Percentiles rank a stretch among this genome's conserved stretches.
phyloP scores from a whole-genome alignment of 257 asterid species.

The Nicotiana otophora region DNA sequence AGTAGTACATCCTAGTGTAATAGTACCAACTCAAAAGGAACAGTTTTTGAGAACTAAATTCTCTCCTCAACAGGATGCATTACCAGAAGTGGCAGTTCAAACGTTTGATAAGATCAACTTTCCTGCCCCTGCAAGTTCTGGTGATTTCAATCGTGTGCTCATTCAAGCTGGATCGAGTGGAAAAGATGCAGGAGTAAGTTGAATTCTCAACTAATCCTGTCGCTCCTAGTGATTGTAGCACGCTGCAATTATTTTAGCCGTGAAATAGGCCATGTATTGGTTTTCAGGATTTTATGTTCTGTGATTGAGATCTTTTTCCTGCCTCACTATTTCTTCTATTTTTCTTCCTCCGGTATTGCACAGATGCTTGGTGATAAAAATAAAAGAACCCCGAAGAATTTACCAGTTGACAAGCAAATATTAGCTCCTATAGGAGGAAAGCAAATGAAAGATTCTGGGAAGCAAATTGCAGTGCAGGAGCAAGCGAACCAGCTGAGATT shows the following conservation, averaged over 20 bases:
- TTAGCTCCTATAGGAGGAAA: not conserved
- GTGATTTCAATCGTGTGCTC: not conserved
- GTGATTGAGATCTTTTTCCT: not conserved
- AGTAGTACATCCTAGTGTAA: not conserved
- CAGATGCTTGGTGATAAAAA: not conserved
- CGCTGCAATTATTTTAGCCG: not conserved
- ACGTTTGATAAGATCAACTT: not conserved
- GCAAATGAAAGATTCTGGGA: not conserved
- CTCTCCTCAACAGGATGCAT: conserved; percentile 1
- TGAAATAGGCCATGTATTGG: not conserved
- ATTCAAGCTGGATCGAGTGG: not conserved
- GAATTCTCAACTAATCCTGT: not conserved
- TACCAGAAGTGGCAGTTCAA: not conserved
- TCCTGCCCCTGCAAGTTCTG: not conserved
- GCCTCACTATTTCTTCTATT: not conserved
- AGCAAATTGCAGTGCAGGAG: not conserved
- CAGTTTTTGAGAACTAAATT: not conserved
- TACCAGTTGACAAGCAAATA: not conserved
- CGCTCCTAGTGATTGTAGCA: not conserved
- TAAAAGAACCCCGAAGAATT: not conserved
- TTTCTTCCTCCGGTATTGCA: not conserved
- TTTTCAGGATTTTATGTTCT: not conserved
- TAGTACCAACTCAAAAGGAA: not conserved
- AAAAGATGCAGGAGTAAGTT: not conserved
- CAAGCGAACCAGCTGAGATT: not conserved